Percentiles rank a stretch among this genome's conserved stretches.
Conservation (phyloP, 2,329 filamentous ascomycete genomes). For the Colletotrichum neosansevieriae region DNA sequence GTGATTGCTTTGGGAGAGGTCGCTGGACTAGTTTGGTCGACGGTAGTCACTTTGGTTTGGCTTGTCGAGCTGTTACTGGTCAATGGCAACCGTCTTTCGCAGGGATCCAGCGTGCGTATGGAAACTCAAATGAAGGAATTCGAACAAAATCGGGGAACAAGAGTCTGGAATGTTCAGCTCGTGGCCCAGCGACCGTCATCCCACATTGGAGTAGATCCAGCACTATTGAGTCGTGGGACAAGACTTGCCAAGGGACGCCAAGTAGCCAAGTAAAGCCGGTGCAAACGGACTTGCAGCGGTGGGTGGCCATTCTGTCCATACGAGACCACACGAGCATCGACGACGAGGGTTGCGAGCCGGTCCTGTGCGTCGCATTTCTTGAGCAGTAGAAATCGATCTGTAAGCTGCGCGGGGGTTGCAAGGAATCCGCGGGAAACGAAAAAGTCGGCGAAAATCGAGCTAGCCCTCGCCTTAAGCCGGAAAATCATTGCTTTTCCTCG, state of each 20-base stretch:
- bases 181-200: slow-evolving; percentile 25
- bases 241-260: slow-evolving; percentile 37
- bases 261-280: slow-evolving; percentile 31
- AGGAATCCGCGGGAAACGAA: slow-evolving; percentile 18
- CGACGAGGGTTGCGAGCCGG: not conserved
- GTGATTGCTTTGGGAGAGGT: not conserved
- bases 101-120: not conserved
- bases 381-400: not conserved
- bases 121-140: slow-evolving; percentile 23
- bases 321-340: slow-evolving; percentile 19
- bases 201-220: slow-evolving; percentile 28
- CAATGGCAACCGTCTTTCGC: slow-evolving; percentile 6
- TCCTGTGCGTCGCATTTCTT: slow-evolving; percentile 19
- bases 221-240: slow-evolving; percentile 37
- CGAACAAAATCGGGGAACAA: slow-evolving; percentile 9
- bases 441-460: slow-evolving; percentile 6
- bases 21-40: not conserved
- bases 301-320: slow-evolving; percentile 29
- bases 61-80: slow-evolving; percentile 9
- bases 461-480: not conserved
- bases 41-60: not conserved
- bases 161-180: slow-evolving; percentile 27
- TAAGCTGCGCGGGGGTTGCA: not conserved
- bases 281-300: slow-evolving; percentile 34
- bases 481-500: slow-evolving; percentile 8